Conservation (phyloP, 1,284 basidiomycete species). For the Polyporus tsugae region DNA sequence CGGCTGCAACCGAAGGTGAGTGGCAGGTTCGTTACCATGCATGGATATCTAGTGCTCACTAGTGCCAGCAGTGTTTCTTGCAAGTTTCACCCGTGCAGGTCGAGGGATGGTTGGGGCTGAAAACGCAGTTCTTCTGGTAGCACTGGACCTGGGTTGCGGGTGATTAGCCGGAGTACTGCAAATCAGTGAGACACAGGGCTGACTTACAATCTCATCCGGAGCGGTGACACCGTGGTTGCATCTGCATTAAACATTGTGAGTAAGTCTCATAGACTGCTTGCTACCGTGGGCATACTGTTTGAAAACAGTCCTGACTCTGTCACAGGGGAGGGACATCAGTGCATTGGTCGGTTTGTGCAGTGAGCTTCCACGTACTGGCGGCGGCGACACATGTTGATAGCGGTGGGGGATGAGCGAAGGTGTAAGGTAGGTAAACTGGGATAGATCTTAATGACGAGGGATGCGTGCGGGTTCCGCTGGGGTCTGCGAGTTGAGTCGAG, state of each 20-base stretch:
- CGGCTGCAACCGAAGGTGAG: conserved; percentile 49
- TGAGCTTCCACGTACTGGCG: conserved; percentile 36
- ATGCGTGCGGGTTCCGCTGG: neutral
- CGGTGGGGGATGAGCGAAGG: neutral
- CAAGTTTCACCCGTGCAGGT: conserved; percentile 61
- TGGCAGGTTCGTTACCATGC: neutral
- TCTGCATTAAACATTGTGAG: conserved; percentile 43
- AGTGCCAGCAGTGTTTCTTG: conserved; percentile 72
- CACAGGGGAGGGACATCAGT: conserved; percentile 1
- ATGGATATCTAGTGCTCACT: conserved; percentile 52
- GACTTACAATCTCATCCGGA: conserved; percentile 67
- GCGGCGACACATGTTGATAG: conserved; percentile 18
- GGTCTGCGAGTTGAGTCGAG: neutral
- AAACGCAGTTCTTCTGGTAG: conserved; percentile 64
- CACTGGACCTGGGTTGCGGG: conserved; percentile 65
- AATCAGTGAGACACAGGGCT: neutral
- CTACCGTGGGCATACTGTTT: conserved; percentile 17
- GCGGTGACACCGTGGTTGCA: conserved; percentile 66
- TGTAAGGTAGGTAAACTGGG: neutral
- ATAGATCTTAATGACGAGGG: neutral
- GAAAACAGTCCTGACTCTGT: conserved; percentile 39
- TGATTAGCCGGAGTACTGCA: conserved; percentile 5
- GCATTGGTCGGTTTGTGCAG: neutral
- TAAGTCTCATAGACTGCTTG: conserved; percentile 1
- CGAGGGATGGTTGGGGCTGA: conserved; percentile 66